Base-by-base conservation (phyloP, 1,284 basidiomycete genomes). In the Sanghuangporus sanghuang region DNA sequence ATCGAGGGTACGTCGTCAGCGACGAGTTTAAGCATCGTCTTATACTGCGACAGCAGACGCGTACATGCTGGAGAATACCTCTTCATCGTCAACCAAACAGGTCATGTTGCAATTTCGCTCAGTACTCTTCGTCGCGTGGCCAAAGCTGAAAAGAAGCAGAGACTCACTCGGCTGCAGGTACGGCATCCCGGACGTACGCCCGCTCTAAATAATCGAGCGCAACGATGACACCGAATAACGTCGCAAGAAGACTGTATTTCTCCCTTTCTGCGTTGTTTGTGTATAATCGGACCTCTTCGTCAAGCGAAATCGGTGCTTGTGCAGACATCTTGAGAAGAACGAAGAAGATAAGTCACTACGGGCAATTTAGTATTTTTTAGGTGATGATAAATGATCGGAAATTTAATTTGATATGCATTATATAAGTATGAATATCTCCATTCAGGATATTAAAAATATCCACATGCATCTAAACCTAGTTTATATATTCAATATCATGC, bases 61-160 rank as follows among this genome's bases (percentile, higher is more conserved):
- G 93, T 94, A 73, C 96, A 99, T 67, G 95, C 95, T 64, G 95
- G 95, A 64, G 95, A 95, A 76, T 99, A 99, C 80, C 94, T 96
- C 82, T 82, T 83, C 69, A 73, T 67, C 68, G 42, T 44, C 59
- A 63, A 66, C n/a, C n/a, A 32, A 36, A 36, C 18, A 53, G 32
- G 32, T 23, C 18, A 50, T 5, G 27, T n/a, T 7, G 38, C 35
- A 36, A n/a, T 23, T 2, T 54, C 72, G 57, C 54, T 69, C 63
- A 71, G 71, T 67, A 62, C 39, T 64, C 21, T 59, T 7, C 8
- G 7, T 7, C 40, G 54, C 36, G 9, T 50, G 40, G 35, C 12
- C 14, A 54, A 36, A 42, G 32, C 39, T 40, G 67, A 56, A 53
- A 32, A 63, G 61, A n/a, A 38, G 38, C 8, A 16, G 59, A 23